Base-by-base conservation (phyloP, 2,329 filamentous ascomycete species). In the Penicillium sp. region DNA sequence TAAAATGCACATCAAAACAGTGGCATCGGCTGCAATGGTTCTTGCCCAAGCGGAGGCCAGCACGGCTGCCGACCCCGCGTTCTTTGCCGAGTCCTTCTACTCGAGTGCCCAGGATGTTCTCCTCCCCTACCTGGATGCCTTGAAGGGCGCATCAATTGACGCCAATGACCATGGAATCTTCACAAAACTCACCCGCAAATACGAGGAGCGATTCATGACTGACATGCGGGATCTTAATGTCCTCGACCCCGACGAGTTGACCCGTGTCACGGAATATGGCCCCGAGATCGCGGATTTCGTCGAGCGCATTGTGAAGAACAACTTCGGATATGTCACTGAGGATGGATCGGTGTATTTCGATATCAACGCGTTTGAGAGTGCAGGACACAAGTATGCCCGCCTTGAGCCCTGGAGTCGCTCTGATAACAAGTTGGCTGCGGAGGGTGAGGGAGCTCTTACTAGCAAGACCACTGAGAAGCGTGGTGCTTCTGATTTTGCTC, bases 341-440 rank as follows among this genome's bases (percentile, higher is more conserved):
- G 89, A 94, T 64, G 92, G 92, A 0, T 96, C 90, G 0, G 91
- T 97, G 0, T 97, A 97, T 74, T 97, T 97, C 60, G 93, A 97
- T 66, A 97, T 96, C 61, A 79, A 82, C 4, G 85, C 89, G 0
- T 97, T 96, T 67, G 92, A 97, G 71, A 85, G 85, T 63, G 86
- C 85, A 0, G 92, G 92, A 0, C 92, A 96, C 70, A 84, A 85
- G 2, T 97, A 97, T 69, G 90, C 92, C 3, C 83, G 91, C 51
- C 78, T 97, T 25, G 87, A 92, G 54, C 93, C 93, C 0, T 91
- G 92, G 78, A 94, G 89, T 72, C 83, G 88, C 53, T 91, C 90
- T 57, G 89, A 97, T 75, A 88, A 91, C 70, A 86, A 87, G 3
- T 78, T 97, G 23, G 86, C 89, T 64, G 91, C 91, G 7, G 93